Conservation (phyloP, 164 flowering plant species). For the Malania oleifera region DNA sequence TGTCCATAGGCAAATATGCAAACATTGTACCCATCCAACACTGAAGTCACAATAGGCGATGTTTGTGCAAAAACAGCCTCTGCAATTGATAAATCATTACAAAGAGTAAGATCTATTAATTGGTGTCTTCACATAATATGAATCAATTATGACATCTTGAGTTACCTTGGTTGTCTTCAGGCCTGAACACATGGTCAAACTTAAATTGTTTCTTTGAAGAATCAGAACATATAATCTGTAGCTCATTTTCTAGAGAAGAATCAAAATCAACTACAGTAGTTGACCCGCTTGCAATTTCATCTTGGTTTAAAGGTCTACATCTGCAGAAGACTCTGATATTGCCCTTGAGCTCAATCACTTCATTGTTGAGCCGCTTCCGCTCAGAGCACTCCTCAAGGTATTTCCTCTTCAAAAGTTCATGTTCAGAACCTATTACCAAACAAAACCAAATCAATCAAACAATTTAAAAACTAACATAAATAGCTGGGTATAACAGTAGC, state of each 20-base stretch:
- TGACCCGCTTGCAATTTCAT: constrained; percentile 49
- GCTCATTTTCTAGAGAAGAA: constrained; percentile 55
- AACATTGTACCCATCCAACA: constrained; percentile 84
- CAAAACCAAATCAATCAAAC: constrained; percentile 5
- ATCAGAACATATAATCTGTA: constrained; percentile 54
- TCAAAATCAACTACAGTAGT: constrained; percentile 59
- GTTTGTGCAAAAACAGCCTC: constrained; percentile 75
- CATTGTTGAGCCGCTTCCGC: constrained; percentile 75
- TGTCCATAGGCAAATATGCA: constrained; percentile 96
- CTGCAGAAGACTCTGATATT: constrained; percentile 91
- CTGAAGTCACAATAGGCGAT: constrained; percentile 67
- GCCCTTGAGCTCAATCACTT: constrained; percentile 83
- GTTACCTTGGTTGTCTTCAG: constrained; percentile 77
- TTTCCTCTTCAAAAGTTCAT: constrained; percentile 51
- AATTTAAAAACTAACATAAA: neutral
- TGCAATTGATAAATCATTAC: constrained; percentile 27
- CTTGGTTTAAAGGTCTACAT: constrained; percentile 70
- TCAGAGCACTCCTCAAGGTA: constrained; percentile 54
- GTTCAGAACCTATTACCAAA: constrained; percentile 36
- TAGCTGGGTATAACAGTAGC: neutral
- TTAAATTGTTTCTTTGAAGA: constrained; percentile 71
- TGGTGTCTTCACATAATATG: neutral
- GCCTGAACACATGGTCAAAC: constrained; percentile 74
- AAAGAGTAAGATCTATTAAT: neutral
- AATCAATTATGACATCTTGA: neutral